These are phyloP conservation scores for Curvularia sp. DNA, from an alignment of 2,329 filamentous ascomycete genomes.

Conservation along the genomic window DNA sequence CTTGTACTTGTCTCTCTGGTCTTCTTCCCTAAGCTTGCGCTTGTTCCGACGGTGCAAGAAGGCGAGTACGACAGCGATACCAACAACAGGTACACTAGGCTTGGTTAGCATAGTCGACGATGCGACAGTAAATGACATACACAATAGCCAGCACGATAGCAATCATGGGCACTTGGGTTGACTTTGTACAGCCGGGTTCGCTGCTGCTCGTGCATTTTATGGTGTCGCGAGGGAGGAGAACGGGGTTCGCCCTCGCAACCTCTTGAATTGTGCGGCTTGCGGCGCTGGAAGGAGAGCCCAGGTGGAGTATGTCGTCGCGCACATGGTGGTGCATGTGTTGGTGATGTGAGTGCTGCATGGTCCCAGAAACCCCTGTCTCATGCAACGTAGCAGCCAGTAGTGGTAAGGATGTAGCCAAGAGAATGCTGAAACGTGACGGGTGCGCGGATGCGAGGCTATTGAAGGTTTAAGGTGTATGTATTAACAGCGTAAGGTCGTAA, in stretches of 20 bases:
- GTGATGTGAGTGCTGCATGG: conserved; percentile 43
- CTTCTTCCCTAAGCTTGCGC: conserved; percentile 75
- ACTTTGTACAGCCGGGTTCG: conserved; percentile 47
- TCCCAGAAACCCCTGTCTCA: conserved; percentile 30
- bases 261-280: conserved; percentile 30
- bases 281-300: conserved; percentile 21
- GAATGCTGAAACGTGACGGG: conserved; percentile 19
- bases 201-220: conserved; percentile 44
- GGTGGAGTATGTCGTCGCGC: conserved; percentile 27
- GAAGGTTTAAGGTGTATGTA: conserved; percentile 27
- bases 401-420: conserved; percentile 29
- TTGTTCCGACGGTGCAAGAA: conserved; percentile 82
- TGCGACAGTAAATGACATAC: conserved; percentile 31
- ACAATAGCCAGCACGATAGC: conserved; percentile 46
- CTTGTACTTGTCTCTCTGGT: conserved; percentile 84
- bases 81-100: conserved; percentile 75
- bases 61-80: conserved; percentile 71
- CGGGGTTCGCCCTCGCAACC: conserved; percentile 35
- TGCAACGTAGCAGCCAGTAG: conserved; percentile 21
- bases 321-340: conserved; percentile 45
- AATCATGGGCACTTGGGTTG: conserved; percentile 42
- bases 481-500: conserved; percentile 50
- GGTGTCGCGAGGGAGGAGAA: conserved; percentile 37
- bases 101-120: conserved; percentile 32
- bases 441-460: conserved; percentile 4